Base-by-base conservation (phyloP, 2,329 filamentous ascomycete species). In the Claviceps sp. region DNA sequence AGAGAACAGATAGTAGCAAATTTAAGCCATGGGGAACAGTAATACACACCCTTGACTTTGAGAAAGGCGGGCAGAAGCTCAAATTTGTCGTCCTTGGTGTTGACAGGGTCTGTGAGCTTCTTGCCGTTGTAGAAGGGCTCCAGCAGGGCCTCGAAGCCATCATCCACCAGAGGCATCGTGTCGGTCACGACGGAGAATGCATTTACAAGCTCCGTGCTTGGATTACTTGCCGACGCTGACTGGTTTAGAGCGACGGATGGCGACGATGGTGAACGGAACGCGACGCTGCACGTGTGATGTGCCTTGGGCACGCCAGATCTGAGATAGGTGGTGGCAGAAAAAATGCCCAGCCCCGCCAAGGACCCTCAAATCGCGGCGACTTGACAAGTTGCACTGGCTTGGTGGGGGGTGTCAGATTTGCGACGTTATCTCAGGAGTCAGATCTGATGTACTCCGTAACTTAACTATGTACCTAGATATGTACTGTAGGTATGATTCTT, bases 21-120 rank as follows among this genome's bases (percentile, higher is more conserved):
- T 8, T 2, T 11, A 24, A 14, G 37, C 14, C 37, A 24, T 26
- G 14, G 24, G 38, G 53, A 55, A 61, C 70, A 60, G 59, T 16
- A 16, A 14, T 40, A 38, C 49, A 30, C 20, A 77, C 79, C 90
- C 70, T 98, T 98, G 62, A 96, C 90, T 69, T 96, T 96, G 54
- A 98, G 73, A 67, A 98, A 98, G n/a, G 93, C 93, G 0, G 93
- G 94, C 30, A 98, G 72, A 43, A 98, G 76, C 66, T 97, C 95
- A 81, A 91, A 96, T 75, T 98, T 98, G 72, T 98, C 93, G 62
- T 86, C 77, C 59, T 75, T 77, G 51, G 75, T 81, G 30, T 75
- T 81, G 58, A 84, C 80, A 43, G 79, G 77, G 60, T 83, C 80
- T 1, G 79, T 83, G 54, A 83, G 71, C 65, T 78, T 80, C 69